Evolutionary conservation across 2,329 filamentous ascomycete species (phyloP), one percentile per base, ranked within the genome.

Genomic region (Emergomyces orientalis): DNA sequence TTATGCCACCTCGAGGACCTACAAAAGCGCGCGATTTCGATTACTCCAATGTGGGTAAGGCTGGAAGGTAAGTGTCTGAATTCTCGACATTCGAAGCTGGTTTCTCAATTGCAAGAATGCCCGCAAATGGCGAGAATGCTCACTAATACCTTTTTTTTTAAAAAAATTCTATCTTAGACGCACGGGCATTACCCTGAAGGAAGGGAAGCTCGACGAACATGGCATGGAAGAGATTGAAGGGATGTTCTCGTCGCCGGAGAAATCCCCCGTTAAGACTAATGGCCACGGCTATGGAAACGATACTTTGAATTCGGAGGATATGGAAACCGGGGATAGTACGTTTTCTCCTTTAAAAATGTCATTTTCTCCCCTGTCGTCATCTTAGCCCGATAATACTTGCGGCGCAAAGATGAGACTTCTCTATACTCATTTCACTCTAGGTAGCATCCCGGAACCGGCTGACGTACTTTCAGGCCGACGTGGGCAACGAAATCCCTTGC

Each of bases 201-300:
- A 96, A 62, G 90, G 90, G 60, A 80, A 87, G 65, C 88, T 91
- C 77, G 93, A 97, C 77, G 91, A 95, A 74, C 82, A 96, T 81
- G 94, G 93, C 75, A 86, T 99, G 80, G 91, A 97, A 73, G 88
- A 90, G 43, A 83, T 96, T 63, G 89, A 93, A 43, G 85, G 86
- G 68, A 85, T 97, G 67, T 96, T 96, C 75, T 97, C 92, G 9
- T 96, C 92, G 25, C 91, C 92, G 17, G 84, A 85, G 67, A 89
- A 87, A 61, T 82, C 81, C n/a, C 78, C 80, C 1, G 65, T 70
- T 27, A 71, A 71, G 63, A 66, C 69, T 47, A 71, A 73, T 66
- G 73, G 67, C 3, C 71, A 73, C 61, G 65, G 67, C 52, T 69
- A 69, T 63, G 71, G 69, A 54, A 76, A 78, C 65, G 73, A 77